A percentile compares a stretch with the other conserved stretches of the same genome.
Evolutionary conservation across 805 yeast genomes (phyloP).

Genomic region (Lachancea quebecensis): DNA sequence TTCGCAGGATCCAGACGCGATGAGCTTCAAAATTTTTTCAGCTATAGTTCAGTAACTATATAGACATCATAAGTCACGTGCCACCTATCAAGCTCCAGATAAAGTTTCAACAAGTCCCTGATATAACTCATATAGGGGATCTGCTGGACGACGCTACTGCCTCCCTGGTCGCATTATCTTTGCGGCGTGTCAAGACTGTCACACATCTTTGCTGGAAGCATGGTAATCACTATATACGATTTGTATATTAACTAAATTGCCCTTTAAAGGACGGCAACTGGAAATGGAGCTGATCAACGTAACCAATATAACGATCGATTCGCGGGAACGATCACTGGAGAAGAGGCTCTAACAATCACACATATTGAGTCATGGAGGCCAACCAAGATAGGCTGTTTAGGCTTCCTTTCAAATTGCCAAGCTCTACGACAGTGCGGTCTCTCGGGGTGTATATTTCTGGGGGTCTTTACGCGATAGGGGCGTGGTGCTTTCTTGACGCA

Average conservation of each 20-base stretch:
- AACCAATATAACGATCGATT: no score
- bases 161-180: no score
- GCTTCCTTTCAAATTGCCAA: conserved; percentile 61
- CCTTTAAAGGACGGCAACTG: no score
- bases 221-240: no score
- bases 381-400: conserved; percentile 53
- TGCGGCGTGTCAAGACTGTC: no score
- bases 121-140: no score
- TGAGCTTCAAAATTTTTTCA: conserved; percentile 12
- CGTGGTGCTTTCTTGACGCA: conserved; percentile 86
- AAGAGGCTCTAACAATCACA: background rate
- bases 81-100: background rate
- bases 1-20: conserved; percentile 8
- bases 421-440: conserved; percentile 62
- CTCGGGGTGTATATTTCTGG: conserved; percentile 75
- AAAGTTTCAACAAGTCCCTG: no score
- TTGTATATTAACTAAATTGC: no score
- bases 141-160: no score
- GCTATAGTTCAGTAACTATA: background rate
- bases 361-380: conserved; percentile 18
- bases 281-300: no score
- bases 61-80: background rate
- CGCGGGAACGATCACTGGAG: background rate
- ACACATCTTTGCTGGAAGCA: no score
- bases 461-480: conserved; percentile 72